Percentiles rank a stretch among this genome's conserved stretches.
phyloP scores from a whole-genome alignment of 441 rosid species.

The Adansonia madagascariensis region DNA sequence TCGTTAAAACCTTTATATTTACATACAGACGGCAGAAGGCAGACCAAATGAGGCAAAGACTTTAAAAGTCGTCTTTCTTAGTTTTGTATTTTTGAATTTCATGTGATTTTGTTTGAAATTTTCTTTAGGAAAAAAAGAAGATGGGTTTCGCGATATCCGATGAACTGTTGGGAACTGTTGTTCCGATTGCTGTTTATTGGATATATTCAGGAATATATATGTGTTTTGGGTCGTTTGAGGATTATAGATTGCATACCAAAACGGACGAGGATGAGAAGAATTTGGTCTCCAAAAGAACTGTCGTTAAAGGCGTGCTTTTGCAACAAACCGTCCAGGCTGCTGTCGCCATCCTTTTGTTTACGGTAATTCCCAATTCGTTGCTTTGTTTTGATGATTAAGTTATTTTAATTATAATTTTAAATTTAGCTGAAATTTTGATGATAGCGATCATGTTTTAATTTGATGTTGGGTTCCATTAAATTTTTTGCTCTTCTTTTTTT shows the following conservation, averaged over 20 bases:
- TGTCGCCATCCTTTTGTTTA: conserved; percentile 73
- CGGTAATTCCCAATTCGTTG: conserved; percentile 35
- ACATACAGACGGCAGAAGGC: no score
- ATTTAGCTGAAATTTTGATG: background rate
- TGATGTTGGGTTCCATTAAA: background rate
- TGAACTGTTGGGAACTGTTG: conserved; percentile 4
- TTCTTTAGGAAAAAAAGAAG: background rate
- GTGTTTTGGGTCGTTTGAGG: conserved; percentile 53
- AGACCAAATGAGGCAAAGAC: no score
- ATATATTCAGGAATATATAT: conserved; percentile 72
- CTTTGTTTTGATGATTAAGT: no score
- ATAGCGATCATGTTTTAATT: background rate
- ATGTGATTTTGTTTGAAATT: background rate
- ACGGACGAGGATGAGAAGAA: conserved; percentile 80
- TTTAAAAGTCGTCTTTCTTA: no score
- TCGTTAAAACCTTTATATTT: no score
- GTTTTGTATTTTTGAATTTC: background rate
- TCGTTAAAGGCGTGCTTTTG: conserved; percentile 77
- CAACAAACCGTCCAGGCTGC: conserved; percentile 77
- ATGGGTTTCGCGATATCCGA: background rate
- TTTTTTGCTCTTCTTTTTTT: background rate
- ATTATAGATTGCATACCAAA: conserved; percentile 72
- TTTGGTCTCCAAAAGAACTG: conserved; percentile 68
- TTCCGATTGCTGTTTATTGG: conserved; percentile 56
- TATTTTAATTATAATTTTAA: no score